Base-by-base conservation (phyloP, 2,329 filamentous ascomycete genomes). In the Claviceps citrina region DNA sequence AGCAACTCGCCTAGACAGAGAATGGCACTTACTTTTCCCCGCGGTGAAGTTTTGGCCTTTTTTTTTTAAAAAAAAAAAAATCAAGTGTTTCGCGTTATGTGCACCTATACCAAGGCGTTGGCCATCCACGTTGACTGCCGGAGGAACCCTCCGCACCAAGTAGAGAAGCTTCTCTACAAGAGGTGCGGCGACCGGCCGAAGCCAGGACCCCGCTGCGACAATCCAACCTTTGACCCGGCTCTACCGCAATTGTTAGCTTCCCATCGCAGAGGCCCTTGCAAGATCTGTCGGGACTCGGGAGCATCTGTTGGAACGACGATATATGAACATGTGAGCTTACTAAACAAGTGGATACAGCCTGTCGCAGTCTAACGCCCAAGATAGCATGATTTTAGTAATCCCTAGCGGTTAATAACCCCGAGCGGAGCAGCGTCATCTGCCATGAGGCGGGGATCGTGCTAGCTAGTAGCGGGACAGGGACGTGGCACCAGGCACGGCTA, bases 161-260 rank as follows among this genome's bases (percentile, higher is more conserved):
- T 41, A 28, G 27, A 37, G 34, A 41, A 41, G 34, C 27, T 38
- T 6, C 34, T 36, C 10, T 36, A 31, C 39, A 36, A 24, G 26
- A 18, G 39, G 16, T 41, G 39, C 26, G 25, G 18, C 7, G 19
- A 36, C 20, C 25, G 19, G 19, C 39, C 39, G 4, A 31, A 41
- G 18, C 39, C 33, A 24, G 33, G 32, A 7, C 39, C 39, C 5
- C 32, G 33, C 2, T 41, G 39, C 39, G 39, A 36, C 10, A 5
- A 31, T 19, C 13, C 34, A n/a, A 9, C 7, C 3, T 36, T 19
- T 27, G 16, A 36, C 12, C 24, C 24, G 2, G 15, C 24, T 26
- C 39, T 41, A 18, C 19, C 27, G 10, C 6, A 13, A 4, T 10
- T 41, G 2, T 10, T 41, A 5, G 26, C 15, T 24, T 22, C 39